Evolutionary conservation across 108 stramenopile species (phyloP).

Genomic region (Skeletonema marinoi): DNA sequence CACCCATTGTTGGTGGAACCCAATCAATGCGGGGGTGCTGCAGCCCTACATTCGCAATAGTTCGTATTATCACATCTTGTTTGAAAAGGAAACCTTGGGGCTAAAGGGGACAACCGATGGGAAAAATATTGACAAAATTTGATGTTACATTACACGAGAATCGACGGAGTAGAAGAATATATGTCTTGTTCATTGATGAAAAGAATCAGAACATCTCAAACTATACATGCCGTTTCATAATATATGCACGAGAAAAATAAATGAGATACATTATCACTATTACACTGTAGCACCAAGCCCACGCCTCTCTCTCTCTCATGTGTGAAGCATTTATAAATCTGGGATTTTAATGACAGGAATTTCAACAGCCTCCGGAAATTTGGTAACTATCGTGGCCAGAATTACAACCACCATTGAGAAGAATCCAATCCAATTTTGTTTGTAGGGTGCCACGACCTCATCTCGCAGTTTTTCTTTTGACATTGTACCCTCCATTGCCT

Average conservation of each 20-base stretch:
- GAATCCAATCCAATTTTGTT: constrained; percentile 89
- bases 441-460: constrained; percentile 81
- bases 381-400: constrained; percentile 60
- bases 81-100: constrained; percentile 77
- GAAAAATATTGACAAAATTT: constrained; percentile 45
- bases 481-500: constrained; percentile 66
- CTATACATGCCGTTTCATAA: constrained; percentile 2
- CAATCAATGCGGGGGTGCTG: constrained; percentile 85
- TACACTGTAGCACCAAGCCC: neutral
- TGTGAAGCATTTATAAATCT: constrained; percentile 54
- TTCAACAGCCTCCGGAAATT: constrained; percentile 81
- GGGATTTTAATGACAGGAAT: constrained; percentile 71
- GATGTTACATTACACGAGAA: neutral
- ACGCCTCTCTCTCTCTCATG: neutral
- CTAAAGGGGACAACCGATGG: constrained; percentile 52
- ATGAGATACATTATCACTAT: neutral
- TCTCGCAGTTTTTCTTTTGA: constrained; percentile 68
- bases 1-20: constrained; percentile 97
- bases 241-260: constrained; percentile 3
- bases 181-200: neutral
- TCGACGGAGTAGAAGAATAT: neutral
- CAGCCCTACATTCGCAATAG: constrained; percentile 81
- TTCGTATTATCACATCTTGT: constrained; percentile 77
- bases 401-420: constrained; percentile 72
- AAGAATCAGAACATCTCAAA: neutral